These are phyloP conservation scores for Heterobasidion irregulare DNA, from an alignment of 1,284 basidiomycete genomes.

Conservation along the genomic window DNA sequence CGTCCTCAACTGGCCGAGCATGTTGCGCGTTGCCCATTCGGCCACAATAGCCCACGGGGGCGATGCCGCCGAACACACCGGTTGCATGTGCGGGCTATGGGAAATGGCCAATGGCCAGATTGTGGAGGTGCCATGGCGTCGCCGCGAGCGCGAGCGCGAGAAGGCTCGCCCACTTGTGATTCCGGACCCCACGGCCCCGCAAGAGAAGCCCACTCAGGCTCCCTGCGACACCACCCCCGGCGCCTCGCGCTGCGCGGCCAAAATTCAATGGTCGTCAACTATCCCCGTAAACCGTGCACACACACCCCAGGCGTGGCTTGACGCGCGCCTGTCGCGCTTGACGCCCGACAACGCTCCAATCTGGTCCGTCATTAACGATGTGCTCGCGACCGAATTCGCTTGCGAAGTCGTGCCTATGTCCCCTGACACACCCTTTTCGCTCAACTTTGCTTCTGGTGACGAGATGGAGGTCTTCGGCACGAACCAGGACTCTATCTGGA, in stretches of 20 bases:
- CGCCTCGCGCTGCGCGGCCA: slow-evolving; percentile 3
- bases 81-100: slow-evolving; percentile 10
- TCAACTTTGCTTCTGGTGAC: neutral
- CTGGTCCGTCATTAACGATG: neutral
- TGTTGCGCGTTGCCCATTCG: neutral
- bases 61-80: slow-evolving; percentile 1
- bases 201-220: neutral
- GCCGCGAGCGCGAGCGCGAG: neutral
- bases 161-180: neutral
- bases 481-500: neutral
- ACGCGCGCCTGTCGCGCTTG: slow-evolving; percentile 7
- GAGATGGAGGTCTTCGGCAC: neutral
- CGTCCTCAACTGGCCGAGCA: slow-evolving; percentile 32
- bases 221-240: neutral
- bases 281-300: neutral
- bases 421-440: neutral
- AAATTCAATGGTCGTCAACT: neutral
- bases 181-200: neutral
- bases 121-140: neutral
- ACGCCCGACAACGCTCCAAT: neutral
- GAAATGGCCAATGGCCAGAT: slow-evolving; percentile 3
- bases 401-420: slow-evolving; percentile 4
- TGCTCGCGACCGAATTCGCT: slow-evolving; percentile 5
- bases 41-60: neutral
- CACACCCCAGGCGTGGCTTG: slow-evolving; percentile 11